Percentiles rank a stretch among this genome's conserved stretches.
Evolutionary conservation across 1,139 yeast genomes (phyloP).

Genomic region (Pichia sp.): DNA sequence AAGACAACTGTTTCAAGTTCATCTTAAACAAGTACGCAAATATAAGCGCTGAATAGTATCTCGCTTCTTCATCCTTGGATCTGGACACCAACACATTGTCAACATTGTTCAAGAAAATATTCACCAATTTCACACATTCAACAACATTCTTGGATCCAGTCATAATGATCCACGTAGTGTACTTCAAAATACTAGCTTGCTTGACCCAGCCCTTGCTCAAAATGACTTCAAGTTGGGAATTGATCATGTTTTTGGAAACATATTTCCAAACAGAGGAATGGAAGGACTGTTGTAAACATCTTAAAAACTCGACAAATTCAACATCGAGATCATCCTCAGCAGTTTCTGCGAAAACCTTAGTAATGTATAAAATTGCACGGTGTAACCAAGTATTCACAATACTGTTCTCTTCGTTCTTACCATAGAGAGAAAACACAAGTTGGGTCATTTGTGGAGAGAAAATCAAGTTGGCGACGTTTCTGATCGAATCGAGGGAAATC

Average conservation of each 20-base stretch:
- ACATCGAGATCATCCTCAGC: slow-evolving; percentile 19
- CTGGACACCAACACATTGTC: not conserved
- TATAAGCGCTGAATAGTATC: slow-evolving; percentile 45
- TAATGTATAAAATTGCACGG: slow-evolving; percentile 55
- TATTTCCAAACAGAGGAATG: slow-evolving; percentile 42
- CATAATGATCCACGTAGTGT: slow-evolving; percentile 39
- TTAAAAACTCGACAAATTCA: slow-evolving; percentile 31
- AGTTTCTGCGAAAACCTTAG: slow-evolving; percentile 61
- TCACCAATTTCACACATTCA: slow-evolving; percentile 56
- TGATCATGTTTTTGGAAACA: slow-evolving; percentile 49
- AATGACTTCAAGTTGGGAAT: slow-evolving; percentile 69
- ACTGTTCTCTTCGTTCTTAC: not conserved
- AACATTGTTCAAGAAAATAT: slow-evolving; percentile 55
- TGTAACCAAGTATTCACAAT: slow-evolving; percentile 39
- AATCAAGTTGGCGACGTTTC: slow-evolving; percentile 27
- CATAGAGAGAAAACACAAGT: slow-evolving; percentile 11
- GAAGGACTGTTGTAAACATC: slow-evolving; percentile 33
- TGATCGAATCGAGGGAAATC: slow-evolving; percentile 18
- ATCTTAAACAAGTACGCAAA: slow-evolving; percentile 45
- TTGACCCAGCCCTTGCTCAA: slow-evolving; percentile 49
- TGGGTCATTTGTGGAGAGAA: slow-evolving; percentile 29
- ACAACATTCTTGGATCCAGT: slow-evolving; percentile 40
- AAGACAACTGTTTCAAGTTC: slow-evolving; percentile 50
- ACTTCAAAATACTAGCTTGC: slow-evolving; percentile 41
- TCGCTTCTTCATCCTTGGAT: slow-evolving; percentile 26